Evolutionary conservation across 805 yeast genomes (phyloP), one percentile per base, ranked within the genome.

Genomic region (Schwanniomyces sp.): DNA sequence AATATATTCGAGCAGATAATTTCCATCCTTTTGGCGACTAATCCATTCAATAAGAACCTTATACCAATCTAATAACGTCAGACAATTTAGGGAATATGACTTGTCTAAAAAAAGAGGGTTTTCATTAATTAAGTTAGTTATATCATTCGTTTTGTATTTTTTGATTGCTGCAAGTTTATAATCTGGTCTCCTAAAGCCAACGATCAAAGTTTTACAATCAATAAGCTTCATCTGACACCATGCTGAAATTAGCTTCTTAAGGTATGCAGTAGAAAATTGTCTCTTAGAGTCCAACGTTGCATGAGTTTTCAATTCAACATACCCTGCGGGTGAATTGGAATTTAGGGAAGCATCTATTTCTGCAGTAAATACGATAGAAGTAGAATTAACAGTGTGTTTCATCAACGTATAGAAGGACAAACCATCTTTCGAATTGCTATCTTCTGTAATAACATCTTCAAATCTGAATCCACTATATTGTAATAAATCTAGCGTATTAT

Each of bases 231-330:
- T 57, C 37, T 59, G 64, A 32, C 59, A 52, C 49, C 58, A 58
- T 9, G 59, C 45, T 8, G 51, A 37, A 12, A 56, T 32, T 9
- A 58, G 44, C 14, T 32, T 44, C 55, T 34, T 46, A 37, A 28
- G 44, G 45, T 36, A 45, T 32, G 26, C 41, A 40, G 26, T 45
- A 5, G 36, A 9, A 32, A 16, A 2, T 7, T 16, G 14, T 10
- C 21, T 32, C 41, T 26, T 38, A 9, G 24, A 37, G 12, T 34
- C 32, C 34, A 11, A 43, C 27, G 30, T 40, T 34, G n/a, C 25
- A 44, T 61, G 65, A 1, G 67, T 59, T 37, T 62, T 62, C 26
- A 62, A 49, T 48, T 62, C 67, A 3, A 61, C 55, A 39, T 60
- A 60, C 39, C 52, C 45, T 8, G 21, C 37, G 12, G 51, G 40